phyloP scores from a whole-genome alignment of 495 filamentous ascomycete species.

The Aspergillus nanangensis region DNA sequence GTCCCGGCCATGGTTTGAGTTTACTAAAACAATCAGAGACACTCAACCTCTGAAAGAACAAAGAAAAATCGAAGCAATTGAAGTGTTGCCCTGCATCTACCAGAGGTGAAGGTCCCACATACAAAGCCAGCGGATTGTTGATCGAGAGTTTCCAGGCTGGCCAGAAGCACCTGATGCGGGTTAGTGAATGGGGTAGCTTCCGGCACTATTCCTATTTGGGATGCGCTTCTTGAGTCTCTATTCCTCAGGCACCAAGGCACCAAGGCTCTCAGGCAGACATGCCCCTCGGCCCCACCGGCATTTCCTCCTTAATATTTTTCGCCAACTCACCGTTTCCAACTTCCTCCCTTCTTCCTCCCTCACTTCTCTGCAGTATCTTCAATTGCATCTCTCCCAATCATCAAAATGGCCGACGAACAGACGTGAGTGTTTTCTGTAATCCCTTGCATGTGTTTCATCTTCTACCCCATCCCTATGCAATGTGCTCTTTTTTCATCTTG shows the following conservation, averaged over 20 bases:
- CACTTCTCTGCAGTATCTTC: conserved; percentile 25
- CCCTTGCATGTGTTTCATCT: too few species aligned
- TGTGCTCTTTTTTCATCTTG: conserved; percentile 20
- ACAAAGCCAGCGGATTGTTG: conserved; percentile 1
- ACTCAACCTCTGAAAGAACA: conserved; percentile 29
- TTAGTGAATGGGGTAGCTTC: conserved; percentile 6
- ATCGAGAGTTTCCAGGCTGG: conserved; percentile 42
- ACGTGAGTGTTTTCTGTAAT: conserved; percentile 58
- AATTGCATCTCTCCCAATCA: conserved; percentile 27
- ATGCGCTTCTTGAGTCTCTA: conserved; percentile 1
- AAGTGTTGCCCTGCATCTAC: conserved; percentile 31
- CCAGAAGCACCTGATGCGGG: conserved; percentile 29
- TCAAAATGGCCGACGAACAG: conserved; percentile 83
- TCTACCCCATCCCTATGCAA: too few species aligned
- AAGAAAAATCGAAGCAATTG: conserved; percentile 11
- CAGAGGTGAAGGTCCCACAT: conserved; percentile 20
- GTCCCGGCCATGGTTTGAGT: conserved; percentile 33
- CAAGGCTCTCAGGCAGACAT: conserved; percentile 11
- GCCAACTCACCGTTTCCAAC: conserved; percentile 19
- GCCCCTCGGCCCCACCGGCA: conserved; percentile 19
- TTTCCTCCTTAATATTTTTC: conserved; percentile 25
- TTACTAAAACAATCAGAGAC: conserved; percentile 29
- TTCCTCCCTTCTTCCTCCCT: conserved; percentile 18
- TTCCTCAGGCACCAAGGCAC: conserved; percentile 23
- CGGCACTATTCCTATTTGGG: conserved; percentile 13